A percentile compares a stretch with the other conserved stretches of the same genome.
Conservation (phyloP, 495 filamentous ascomycete genomes). For the Choiromyces venosus region DNA sequence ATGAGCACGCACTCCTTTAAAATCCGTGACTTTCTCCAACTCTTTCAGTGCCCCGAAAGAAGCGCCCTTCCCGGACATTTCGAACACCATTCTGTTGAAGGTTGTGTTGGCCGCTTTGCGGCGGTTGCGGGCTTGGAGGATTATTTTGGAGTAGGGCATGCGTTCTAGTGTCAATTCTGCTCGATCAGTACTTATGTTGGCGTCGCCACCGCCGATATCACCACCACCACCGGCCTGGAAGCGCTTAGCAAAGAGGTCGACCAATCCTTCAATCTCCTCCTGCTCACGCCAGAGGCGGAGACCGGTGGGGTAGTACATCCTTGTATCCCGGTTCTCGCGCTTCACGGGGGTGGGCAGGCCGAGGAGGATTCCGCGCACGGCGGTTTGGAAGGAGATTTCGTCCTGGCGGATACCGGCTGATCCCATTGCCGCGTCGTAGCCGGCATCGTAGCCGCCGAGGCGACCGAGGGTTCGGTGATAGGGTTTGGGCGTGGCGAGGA, state of each 20-base stretch:
- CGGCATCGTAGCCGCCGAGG: constrained; percentile 45
- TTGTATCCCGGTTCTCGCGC: constrained; percentile 50
- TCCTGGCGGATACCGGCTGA: constrained; percentile 77
- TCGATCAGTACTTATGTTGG: constrained; percentile 21
- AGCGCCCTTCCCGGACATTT: constrained; percentile 1
- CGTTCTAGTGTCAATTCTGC: constrained; percentile 71
- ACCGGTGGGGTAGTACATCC: constrained; percentile 82
- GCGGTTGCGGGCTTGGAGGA: constrained; percentile 47
- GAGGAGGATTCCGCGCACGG: constrained; percentile 75
- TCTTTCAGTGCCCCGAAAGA: constrained; percentile 44
- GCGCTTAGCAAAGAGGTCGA: constrained; percentile 62
- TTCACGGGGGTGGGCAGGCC: constrained; percentile 79
- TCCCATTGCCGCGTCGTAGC: constrained; percentile 47
- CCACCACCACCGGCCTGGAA: neutral
- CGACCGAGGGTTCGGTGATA: constrained; percentile 51
- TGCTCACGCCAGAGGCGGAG: constrained; percentile 68
- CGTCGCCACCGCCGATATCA: constrained; percentile 39
- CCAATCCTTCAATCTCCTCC: constrained; percentile 68
- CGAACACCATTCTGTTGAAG: constrained; percentile 7
- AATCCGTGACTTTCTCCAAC: constrained; percentile 63
- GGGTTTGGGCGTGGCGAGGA: constrained; percentile 59
- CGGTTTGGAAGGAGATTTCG: constrained; percentile 84
- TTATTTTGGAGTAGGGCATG: constrained; percentile 74
- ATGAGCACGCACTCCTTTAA: constrained; percentile 53
- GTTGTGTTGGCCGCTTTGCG: constrained; percentile 33